These are phyloP conservation scores for Beauveria asiatica DNA, from an alignment of 2,329 filamentous ascomycete genomes.

Conservation along the genomic window DNA sequence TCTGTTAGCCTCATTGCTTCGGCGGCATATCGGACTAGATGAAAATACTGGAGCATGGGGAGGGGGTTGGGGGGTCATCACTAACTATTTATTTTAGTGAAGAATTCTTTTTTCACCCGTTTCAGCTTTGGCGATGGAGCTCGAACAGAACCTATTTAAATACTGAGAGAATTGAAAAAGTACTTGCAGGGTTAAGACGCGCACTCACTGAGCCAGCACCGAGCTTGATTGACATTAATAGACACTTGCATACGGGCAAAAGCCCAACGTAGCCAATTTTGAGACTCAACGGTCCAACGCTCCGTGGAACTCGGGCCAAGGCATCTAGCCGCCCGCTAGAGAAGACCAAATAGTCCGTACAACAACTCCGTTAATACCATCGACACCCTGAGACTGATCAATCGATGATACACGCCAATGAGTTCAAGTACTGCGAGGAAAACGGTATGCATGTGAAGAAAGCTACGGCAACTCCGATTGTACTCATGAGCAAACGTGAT, in stretches of 20 bases:
- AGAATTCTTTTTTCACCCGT: background rate
- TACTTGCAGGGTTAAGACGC: background rate
- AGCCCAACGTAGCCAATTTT: background rate
- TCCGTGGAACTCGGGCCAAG: background rate
- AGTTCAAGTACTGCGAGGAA: no score
- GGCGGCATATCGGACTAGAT: constrained; percentile 5
- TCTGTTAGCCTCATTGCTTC: background rate
- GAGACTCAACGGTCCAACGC: background rate
- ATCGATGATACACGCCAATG: background rate
- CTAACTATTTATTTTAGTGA: background rate
- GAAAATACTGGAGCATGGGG: background rate
- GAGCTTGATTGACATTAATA: background rate
- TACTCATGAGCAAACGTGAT: no score
- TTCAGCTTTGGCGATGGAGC: background rate
- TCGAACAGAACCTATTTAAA: no score
- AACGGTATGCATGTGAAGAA: no score
- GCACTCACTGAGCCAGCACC: background rate
- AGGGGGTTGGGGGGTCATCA: background rate
- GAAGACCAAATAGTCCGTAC: background rate
- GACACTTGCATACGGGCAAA: background rate
- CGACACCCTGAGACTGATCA: background rate
- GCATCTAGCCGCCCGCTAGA: background rate
- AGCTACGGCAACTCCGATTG: no score
- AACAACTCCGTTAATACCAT: background rate
- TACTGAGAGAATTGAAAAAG: background rate